These are phyloP conservation scores for Polygonum aviculare DNA, from an alignment of 148 eudicot species.

Conservation along the genomic window DNA sequence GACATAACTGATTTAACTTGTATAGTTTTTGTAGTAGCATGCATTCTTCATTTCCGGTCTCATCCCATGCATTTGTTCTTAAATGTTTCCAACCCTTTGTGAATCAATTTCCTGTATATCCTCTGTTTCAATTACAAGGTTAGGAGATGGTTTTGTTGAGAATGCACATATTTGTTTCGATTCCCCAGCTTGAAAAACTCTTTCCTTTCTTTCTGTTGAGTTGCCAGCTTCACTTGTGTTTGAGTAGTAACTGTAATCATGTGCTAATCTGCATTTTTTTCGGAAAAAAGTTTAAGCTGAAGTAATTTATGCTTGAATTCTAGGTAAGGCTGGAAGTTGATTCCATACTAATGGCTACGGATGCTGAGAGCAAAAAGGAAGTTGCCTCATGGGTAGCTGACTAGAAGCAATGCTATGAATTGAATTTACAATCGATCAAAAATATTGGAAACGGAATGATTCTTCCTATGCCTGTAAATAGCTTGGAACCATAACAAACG, in stretches of 20 bases:
- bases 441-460: conserved; percentile 25
- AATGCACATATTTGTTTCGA: conserved; percentile 51
- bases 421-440: conserved; percentile 50
- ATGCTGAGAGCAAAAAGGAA: conserved; percentile 85
- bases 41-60: background rate
- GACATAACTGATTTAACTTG: background rate
- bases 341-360: conserved; percentile 63
- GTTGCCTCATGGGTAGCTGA: conserved; percentile 90
- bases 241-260: background rate
- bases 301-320: conserved; percentile 14
- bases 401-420: conserved; percentile 53
- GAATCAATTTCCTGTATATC: background rate
- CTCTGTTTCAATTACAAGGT: conserved; percentile 34
- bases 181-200: conserved; percentile 58
- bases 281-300: background rate
- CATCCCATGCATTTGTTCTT: background rate
- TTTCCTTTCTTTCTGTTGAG: conserved; percentile 84
- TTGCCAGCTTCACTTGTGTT: conserved; percentile 37
- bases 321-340: conserved; percentile 94
- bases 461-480: too few species aligned
- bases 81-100: background rate
- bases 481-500: too few species aligned
- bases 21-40: background rate
- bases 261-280: background rate
- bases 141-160: conserved; percentile 86